These are phyloP conservation scores for Citrullus colocynthis DNA, from an alignment of 306 rosid genomes.

Conservation along the genomic window DNA sequence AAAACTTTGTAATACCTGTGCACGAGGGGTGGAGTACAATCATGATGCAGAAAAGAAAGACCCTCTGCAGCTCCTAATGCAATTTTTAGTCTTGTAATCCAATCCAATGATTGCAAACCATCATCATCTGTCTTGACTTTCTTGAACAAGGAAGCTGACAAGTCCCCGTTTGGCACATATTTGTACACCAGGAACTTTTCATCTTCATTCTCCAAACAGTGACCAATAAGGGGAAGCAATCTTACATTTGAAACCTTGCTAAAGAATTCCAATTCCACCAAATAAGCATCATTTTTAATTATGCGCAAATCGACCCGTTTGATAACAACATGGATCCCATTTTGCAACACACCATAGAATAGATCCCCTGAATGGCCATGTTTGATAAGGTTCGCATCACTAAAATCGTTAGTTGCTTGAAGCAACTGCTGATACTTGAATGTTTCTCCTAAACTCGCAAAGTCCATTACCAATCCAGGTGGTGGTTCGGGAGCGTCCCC, in stretches of 20 bases:
- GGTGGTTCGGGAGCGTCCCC: slow-evolving; percentile 29
- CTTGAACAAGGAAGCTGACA: slow-evolving; percentile 56
- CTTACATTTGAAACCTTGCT: slow-evolving; percentile 57
- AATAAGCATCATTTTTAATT: slow-evolving; percentile 41
- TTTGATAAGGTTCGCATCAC: slow-evolving; percentile 51
- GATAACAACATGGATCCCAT: slow-evolving; percentile 52
- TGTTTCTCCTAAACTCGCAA: slow-evolving; percentile 53
- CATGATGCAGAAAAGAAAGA: slow-evolving; percentile 74
- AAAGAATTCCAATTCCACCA: slow-evolving; percentile 63
- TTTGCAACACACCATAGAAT: slow-evolving; percentile 58
- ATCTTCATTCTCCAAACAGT: slow-evolving; percentile 75
- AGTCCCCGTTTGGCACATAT: slow-evolving; percentile 67
- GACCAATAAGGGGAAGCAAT: slow-evolving; percentile 71
- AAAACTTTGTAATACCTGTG: slow-evolving; percentile 52
- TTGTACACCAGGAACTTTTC: slow-evolving; percentile 83
- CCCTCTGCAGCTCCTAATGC: slow-evolving; percentile 93
- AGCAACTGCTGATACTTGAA: slow-evolving; percentile 65
- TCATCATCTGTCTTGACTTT: slow-evolving; percentile 44
- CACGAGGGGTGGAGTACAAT: slow-evolving; percentile 68
- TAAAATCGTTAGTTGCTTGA: slow-evolving; percentile 61
- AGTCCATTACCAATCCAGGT: slow-evolving; percentile 33
- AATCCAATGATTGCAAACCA: slow-evolving; percentile 73
- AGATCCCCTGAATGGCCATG: slow-evolving; percentile 82
- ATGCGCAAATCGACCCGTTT: slow-evolving; percentile 50
- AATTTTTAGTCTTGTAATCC: slow-evolving; percentile 92